phyloP scores from a whole-genome alignment of 139 green algal species.

The Chlorella sp. region DNA sequence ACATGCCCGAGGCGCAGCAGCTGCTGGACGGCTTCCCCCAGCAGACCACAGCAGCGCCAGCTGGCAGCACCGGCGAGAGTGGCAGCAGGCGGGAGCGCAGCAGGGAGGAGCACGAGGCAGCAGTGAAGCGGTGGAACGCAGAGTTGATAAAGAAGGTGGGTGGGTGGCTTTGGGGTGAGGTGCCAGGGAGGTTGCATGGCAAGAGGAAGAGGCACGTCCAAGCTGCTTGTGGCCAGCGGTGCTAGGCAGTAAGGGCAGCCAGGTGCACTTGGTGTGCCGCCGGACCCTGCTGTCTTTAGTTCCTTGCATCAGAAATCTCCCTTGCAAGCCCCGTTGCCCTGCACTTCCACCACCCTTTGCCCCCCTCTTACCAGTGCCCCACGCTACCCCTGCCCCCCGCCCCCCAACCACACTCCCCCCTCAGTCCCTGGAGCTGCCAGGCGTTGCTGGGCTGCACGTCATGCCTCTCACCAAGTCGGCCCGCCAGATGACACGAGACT shows the following conservation, averaged over 20 bases:
- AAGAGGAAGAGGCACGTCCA: too few species aligned
- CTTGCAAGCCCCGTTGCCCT: background rate
- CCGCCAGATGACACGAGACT: constrained; percentile 40
- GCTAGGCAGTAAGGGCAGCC: too few species aligned
- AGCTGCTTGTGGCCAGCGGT: too few species aligned
- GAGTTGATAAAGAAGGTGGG: constrained; percentile 45
- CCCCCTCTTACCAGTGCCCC: background rate
- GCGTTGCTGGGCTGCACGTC: constrained; percentile 71
- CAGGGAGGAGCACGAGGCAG: constrained; percentile 5
- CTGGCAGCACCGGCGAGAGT: background rate
- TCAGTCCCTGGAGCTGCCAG: constrained; percentile 54
- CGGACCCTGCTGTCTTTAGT: background rate
- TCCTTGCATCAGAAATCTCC: background rate
- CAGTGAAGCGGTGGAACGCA: constrained; percentile 41
- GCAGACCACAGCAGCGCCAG: background rate
- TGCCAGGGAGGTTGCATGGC: too few species aligned
- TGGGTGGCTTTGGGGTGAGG: background rate
- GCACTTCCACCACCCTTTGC: background rate
- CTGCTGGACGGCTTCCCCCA: constrained; percentile 44
- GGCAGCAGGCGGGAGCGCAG: background rate
- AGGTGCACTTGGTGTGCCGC: too few species aligned
- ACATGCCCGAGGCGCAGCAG: constrained; percentile 21
- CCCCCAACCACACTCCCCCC: too few species aligned
- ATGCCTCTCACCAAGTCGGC: constrained; percentile 73
- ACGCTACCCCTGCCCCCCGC: background rate